Evolutionary conservation across 2,329 filamentous ascomycete genomes (phyloP), one percentile per base, ranked within the genome.

Genomic region (Sporothrix brasiliensis): DNA sequence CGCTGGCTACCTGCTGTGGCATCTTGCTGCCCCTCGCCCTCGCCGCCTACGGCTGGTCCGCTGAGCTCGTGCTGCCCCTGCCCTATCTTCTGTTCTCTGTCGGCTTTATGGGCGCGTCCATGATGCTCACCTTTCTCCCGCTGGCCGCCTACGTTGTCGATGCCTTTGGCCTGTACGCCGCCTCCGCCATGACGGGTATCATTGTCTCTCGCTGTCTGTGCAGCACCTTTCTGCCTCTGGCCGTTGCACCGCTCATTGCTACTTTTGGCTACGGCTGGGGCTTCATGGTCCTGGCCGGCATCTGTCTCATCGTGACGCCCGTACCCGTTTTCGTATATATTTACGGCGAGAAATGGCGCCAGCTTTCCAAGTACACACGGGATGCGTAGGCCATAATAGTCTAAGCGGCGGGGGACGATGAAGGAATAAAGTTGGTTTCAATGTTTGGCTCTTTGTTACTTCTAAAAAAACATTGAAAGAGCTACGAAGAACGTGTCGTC

Each of bases 141-240:
- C 70, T 88, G 2, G 83, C 82, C 70, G 81, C 85, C 0, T 88
- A 88, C 72, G 81, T 88, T 0, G 86, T 88, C 2, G 86, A 88
- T 71, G 84, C 86, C 0, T 86, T 84, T 70, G 85, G 85, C 0
- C 71, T 85, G 6, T 88, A 86, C 74, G 83, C 85, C 1, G 86
- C 86, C 0, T 87, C 84, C 13, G 86, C 86, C 1, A 81, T 88
- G 79, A 88, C 86, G 0, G 85, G 83, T 0, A 75, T 88, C 5
- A 86, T 88, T 70, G 84, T 88, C 1, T 81, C 81, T 1, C 79
- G 86, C 50, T 88, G 85, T 71, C 77, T 89, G 0, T 82, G 84
- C 77, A 83, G 86, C 3, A 88, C 87, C 0, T 85, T 89, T 54
- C 73, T 89, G 41, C 87, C 87, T 0, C 78, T 89, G 58, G 77